Conservation (phyloP, 345 rosid species). For the Gossypium thurberi region DNA sequence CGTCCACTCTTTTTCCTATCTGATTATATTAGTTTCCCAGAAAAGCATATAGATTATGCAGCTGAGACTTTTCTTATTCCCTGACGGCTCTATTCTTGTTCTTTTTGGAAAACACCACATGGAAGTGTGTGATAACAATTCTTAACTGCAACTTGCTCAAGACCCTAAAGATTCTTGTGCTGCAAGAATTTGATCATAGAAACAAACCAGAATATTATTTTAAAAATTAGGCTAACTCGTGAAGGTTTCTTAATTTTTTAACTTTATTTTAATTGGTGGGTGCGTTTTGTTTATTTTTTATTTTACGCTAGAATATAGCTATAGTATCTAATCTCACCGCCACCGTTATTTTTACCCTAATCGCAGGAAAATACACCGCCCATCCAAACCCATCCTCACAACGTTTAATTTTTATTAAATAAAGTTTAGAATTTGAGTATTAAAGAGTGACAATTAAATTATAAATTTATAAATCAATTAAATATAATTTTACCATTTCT, state of each 20-base stretch:
- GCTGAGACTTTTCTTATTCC: not conserved
- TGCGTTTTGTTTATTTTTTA: too few relatives aligned
- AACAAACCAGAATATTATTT: not conserved
- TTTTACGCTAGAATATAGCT: fast-evolving
- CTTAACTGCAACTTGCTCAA: not conserved
- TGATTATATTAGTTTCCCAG: not conserved
- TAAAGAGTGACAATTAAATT: too few relatives aligned
- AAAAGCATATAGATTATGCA: not conserved
- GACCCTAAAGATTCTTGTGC: not conserved
- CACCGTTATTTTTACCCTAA: too few relatives aligned
- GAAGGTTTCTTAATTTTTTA: not conserved
- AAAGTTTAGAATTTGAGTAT: too few relatives aligned
- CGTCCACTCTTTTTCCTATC: not conserved
- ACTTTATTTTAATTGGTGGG: too few relatives aligned
- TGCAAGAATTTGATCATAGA: not conserved
- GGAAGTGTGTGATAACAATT: not conserved
- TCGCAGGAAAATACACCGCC: fast-evolving
- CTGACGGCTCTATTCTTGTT: not conserved
- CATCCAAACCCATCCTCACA: too few relatives aligned
- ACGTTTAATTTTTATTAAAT: too few relatives aligned
- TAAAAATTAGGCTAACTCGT: not conserved
- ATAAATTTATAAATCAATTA: too few relatives aligned
- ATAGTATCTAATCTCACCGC: too few relatives aligned
- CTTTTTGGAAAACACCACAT: not conserved
- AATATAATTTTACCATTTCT: too few relatives aligned